Evolutionary conservation across 441 rosid genomes (phyloP), one percentile per base, ranked within the genome.

Genomic region (Macaranga tanarius): DNA sequence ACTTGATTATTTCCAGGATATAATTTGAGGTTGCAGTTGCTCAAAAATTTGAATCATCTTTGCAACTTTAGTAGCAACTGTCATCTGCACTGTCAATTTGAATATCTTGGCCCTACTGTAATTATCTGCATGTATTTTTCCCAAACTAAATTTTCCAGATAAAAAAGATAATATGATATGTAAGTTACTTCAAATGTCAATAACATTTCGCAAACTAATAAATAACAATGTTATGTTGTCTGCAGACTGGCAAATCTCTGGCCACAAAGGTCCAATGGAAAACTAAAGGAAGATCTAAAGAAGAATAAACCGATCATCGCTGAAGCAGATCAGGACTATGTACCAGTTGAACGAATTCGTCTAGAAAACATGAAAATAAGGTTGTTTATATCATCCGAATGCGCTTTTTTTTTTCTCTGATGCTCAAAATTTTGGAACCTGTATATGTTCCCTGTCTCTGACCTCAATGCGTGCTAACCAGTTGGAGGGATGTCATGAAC

Each of bases 331-430:
- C 78, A 80, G 47, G 87, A 86, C 1, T 88, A 85, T 76, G 25
- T 88, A 38, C 70, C 13, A 71, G 92, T 95, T 50, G 93, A 89
- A 79, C 86, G 97, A 31, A 85, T 87, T 44, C 94, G 92, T 68
- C 91, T 95, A 64, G 97, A 95, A 78, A 95, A 89, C 75, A 85
- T 92, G 87, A 85, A 82, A 58, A 67, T 92, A 78, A 91, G 97
- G 99, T 91, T 79, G 71, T 72, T 40, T 11, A 31, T 52, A 13
- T 45, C 67, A 54, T 67, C 57, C 70, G 19, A 54, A 61, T 57
- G 28, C 25, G 55, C 17, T 47, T 63, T 51, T 23, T 75, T 58
- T 44, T 56, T 75, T 50, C 26, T 7, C 0, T 45, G 3, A 26
- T 7, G 19, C 16, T 20, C 3, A 15, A 34, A 13, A 26, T 40